These are phyloP conservation scores for Camelina sativa DNA, from an alignment of 345 rosid genomes.

Conservation along the genomic window DNA sequence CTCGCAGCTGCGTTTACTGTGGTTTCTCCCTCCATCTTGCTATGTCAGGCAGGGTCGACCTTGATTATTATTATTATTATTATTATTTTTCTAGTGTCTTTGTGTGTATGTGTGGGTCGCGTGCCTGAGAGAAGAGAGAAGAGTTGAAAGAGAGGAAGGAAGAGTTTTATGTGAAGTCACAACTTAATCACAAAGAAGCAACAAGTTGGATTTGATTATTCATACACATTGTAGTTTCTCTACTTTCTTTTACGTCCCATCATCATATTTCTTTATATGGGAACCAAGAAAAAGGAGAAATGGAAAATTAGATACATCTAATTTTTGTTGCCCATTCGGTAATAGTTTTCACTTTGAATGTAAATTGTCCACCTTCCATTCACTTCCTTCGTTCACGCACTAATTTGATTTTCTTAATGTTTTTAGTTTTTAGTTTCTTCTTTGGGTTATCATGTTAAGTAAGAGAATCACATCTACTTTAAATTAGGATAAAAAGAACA, in stretches of 20 bases:
- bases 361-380: background rate
- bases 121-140: background rate
- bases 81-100: background rate
- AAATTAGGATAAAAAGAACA: background rate
- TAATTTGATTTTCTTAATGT: slow-evolving; percentile 3
- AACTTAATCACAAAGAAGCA: slow-evolving; percentile 35
- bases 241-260: slow-evolving; percentile 43
- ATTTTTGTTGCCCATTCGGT: slow-evolving; percentile 2
- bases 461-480: slow-evolving; percentile 6
- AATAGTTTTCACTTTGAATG: background rate
- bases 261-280: slow-evolving; percentile 22
- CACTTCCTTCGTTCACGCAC: background rate
- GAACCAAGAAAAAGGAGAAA: background rate
- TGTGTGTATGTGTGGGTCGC: slow-evolving; percentile 3
- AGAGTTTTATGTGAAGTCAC: slow-evolving; percentile 24
- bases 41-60: background rate
- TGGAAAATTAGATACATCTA: slow-evolving; percentile 17
- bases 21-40: slow-evolving; percentile 34
- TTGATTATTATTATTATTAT: background rate
- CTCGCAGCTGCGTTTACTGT: slow-evolving; percentile 8
- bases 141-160: background rate
- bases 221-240: slow-evolving; percentile 33
- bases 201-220: slow-evolving; percentile 43
- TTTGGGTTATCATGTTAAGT: background rate
- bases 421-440: background rate